Evolutionary conservation across 1,139 yeast species (phyloP).

Genomic region (Debaryomyces sp.): DNA sequence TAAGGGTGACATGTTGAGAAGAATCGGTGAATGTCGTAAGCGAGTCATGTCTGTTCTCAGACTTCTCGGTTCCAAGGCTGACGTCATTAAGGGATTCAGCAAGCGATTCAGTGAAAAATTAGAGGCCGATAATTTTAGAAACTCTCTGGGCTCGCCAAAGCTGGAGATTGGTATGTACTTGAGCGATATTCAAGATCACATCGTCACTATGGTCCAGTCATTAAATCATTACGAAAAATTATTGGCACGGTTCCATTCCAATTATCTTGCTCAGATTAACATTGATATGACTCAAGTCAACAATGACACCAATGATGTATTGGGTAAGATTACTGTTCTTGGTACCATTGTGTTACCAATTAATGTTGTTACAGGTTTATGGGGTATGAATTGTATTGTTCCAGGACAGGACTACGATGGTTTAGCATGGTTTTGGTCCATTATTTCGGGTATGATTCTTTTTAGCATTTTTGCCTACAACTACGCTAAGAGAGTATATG

Average conservation of each 20-base stretch:
- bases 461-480: conserved; percentile 46
- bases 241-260: conserved; percentile 89
- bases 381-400: conserved; percentile 98
- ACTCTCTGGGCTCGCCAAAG: conserved; percentile 45
- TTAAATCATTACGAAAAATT: conserved; percentile 92
- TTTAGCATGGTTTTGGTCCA: conserved; percentile 75
- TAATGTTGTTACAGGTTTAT: conserved; percentile 91
- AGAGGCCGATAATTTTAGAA: conserved; percentile 8
- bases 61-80: conserved; percentile 88
- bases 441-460: conserved; percentile 34
- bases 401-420: conserved; percentile 86
- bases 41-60: conserved; percentile 89
- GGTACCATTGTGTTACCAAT: conserved; percentile 95
- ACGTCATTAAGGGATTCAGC: conserved; percentile 92
- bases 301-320: conserved; percentile 93
- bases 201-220: conserved; percentile 93
- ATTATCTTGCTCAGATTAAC: conserved; percentile 93
- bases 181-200: conserved; percentile 89
- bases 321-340: conserved; percentile 88
- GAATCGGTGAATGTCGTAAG: conserved; percentile 94
- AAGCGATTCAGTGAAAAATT: conserved; percentile 78
- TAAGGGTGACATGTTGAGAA: conserved; percentile 90
- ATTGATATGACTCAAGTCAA: conserved; percentile 98
- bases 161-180: conserved; percentile 73
- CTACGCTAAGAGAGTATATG: conserved; percentile 48